These are phyloP conservation scores for Spergularia bocconei DNA, from an alignment of 148 eudicot species.

Conservation along the genomic window DNA sequence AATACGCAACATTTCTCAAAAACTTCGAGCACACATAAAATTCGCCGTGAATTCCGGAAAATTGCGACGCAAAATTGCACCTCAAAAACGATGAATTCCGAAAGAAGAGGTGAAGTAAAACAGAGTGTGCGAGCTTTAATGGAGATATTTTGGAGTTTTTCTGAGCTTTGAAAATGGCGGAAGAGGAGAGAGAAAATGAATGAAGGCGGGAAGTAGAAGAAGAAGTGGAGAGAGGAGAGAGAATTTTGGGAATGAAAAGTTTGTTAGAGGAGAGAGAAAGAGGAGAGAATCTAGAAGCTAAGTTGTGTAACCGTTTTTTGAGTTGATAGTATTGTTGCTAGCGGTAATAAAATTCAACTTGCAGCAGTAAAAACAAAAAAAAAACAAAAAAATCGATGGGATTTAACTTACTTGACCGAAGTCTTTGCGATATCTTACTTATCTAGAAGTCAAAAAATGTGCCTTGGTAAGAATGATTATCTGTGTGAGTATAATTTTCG, in stretches of 20 bases:
- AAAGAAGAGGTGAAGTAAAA: neutral
- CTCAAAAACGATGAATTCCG: neutral
- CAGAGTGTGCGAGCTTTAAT: neutral
- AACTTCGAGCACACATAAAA: neutral
- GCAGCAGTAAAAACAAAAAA: too few relatives aligned
- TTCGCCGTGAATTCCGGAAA: neutral
- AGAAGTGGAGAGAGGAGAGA: constrained; percentile 10
- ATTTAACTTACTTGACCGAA: too few relatives aligned
- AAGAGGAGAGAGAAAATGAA: neutral
- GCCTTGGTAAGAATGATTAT: too few relatives aligned
- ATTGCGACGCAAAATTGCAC: neutral
- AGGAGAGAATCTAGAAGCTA: neutral
- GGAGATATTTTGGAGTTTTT: constrained; percentile 11
- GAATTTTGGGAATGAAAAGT: constrained; percentile 4
- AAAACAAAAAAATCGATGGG: too few relatives aligned
- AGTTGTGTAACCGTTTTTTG: neutral
- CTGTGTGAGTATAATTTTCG: too few relatives aligned
- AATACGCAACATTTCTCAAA: too few relatives aligned
- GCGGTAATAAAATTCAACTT: too few relatives aligned
- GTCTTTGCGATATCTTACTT: too few relatives aligned
- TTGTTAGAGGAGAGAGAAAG: constrained; percentile 5
- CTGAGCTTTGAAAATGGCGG: neutral
- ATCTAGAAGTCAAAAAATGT: too few relatives aligned
- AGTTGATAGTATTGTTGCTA: too few relatives aligned
- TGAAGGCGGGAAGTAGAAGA: neutral